Percentiles rank a stretch among this genome's conserved stretches.
Evolutionary conservation across 2,329 filamentous ascomycete species (phyloP).

Genomic region (Hypoxylon rubiginosum): DNA sequence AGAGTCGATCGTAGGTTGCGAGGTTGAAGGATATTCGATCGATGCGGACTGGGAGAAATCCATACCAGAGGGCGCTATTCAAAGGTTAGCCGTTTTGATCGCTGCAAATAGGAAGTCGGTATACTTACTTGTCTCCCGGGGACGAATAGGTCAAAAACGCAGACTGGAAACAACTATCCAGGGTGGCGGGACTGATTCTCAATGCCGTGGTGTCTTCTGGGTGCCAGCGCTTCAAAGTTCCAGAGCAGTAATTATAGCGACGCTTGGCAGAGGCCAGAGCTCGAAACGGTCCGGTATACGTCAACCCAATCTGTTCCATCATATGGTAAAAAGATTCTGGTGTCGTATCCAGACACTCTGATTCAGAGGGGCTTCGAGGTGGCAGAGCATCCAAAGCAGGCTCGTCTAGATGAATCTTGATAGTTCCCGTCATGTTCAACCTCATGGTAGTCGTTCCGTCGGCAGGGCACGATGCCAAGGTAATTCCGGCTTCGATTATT

Average conservation of each 20-base stretch:
- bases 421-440: constrained; percentile 53
- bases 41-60: constrained; percentile 57
- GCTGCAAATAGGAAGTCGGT: neutral
- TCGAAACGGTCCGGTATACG: constrained; percentile 57
- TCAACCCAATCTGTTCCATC: constrained; percentile 57
- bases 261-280: constrained; percentile 53
- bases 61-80: constrained; percentile 57
- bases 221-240: constrained; percentile 51
- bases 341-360: constrained; percentile 53
- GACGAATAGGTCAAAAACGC: constrained; percentile 58
- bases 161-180: constrained; percentile 59
- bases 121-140: constrained; percentile 55
- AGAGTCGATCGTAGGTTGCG: constrained; percentile 42
- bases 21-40: constrained; percentile 56
- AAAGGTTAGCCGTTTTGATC: constrained; percentile 9
- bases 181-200: constrained; percentile 56
- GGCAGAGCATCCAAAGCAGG: constrained; percentile 50
- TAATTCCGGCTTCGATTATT: constrained; percentile 52
- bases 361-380: constrained; percentile 24
- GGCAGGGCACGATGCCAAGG: constrained; percentile 53
- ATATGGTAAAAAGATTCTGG: constrained; percentile 57
- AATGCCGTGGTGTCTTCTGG: constrained; percentile 55
- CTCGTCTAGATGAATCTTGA: constrained; percentile 53
- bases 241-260: constrained; percentile 54
- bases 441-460: constrained; percentile 53